phyloP scores from a whole-genome alignment of 2,329 filamentous ascomycete species.

The Pseudogymnoascus sp. region DNA sequence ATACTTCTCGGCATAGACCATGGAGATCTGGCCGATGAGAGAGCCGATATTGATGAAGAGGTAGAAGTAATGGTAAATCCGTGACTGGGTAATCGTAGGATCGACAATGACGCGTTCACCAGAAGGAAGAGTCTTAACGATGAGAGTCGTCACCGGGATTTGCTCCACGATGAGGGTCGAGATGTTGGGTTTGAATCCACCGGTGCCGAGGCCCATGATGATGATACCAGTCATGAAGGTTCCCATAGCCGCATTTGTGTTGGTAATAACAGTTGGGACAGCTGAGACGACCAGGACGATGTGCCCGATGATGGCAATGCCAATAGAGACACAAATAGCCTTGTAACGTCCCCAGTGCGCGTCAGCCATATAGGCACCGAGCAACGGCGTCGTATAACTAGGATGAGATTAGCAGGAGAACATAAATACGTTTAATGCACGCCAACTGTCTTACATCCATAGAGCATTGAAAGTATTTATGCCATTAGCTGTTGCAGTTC shows the following conservation, averaged over 20 bases:
- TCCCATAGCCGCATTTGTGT: slow-evolving; percentile 39
- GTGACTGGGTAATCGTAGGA: slow-evolving; percentile 29
- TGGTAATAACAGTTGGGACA: slow-evolving; percentile 40
- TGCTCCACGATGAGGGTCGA: slow-evolving; percentile 32
- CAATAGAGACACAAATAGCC: slow-evolving; percentile 48
- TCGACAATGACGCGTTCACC: slow-evolving; percentile 32
- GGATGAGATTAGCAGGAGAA: no score
- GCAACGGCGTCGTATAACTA: slow-evolving; percentile 37
- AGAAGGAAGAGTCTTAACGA: slow-evolving; percentile 23
- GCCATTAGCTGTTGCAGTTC: slow-evolving; percentile 44
- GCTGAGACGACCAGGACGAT: slow-evolving; percentile 49
- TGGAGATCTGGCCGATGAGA: slow-evolving; percentile 36
- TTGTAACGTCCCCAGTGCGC: slow-evolving; percentile 56
- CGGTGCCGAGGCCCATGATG: slow-evolving; percentile 40
- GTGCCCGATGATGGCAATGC: slow-evolving; percentile 46
- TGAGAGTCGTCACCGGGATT: slow-evolving; percentile 24
- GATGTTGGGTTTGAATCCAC: slow-evolving; percentile 40
- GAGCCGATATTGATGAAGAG: slow-evolving; percentile 50
- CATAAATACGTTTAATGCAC: no score
- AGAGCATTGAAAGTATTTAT: slow-evolving; percentile 38
- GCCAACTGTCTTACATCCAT: no score
- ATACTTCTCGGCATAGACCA: slow-evolving; percentile 48
- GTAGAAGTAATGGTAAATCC: slow-evolving; percentile 40
- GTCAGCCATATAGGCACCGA: slow-evolving; percentile 51
- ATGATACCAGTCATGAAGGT: slow-evolving; percentile 48